Evolutionary conservation across 768 basidiomycete genomes (phyloP).

Genomic region (Kwoniella botswanensis): DNA sequence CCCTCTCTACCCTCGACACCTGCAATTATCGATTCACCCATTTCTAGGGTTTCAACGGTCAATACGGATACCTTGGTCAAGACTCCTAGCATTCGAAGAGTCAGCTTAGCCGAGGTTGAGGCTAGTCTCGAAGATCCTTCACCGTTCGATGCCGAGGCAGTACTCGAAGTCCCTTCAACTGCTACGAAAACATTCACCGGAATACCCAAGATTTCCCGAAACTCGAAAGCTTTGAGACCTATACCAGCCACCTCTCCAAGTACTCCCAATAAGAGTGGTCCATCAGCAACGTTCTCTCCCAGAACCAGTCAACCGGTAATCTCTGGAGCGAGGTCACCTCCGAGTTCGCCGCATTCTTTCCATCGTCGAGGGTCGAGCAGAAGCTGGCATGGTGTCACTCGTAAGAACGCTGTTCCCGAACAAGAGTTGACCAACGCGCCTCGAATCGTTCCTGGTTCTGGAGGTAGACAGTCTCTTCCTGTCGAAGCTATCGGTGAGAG

Average conservation of each 20-base stretch:
- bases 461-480: background rate
- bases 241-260: background rate
- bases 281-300: background rate
- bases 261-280: too few species aligned
- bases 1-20: background rate
- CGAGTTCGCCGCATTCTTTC: background rate
- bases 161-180: background rate
- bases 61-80: background rate
- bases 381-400: background rate
- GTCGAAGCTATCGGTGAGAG: background rate
- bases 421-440: background rate
- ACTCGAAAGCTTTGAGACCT: background rate
- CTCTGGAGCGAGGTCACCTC: background rate
- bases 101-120: background rate
- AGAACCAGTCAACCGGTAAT: background rate
- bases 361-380: background rate
- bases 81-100: background rate
- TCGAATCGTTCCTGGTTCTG: constrained; percentile 9
- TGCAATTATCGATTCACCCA: background rate
- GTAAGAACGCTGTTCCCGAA: background rate
- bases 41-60: background rate
- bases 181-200: background rate
- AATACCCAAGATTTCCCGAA: background rate
- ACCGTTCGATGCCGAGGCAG: background rate
- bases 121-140: background rate